These are phyloP conservation scores for Papiliotrema flavescens DNA, from an alignment of 1,284 basidiomycete genomes.

Conservation along the genomic window DNA sequence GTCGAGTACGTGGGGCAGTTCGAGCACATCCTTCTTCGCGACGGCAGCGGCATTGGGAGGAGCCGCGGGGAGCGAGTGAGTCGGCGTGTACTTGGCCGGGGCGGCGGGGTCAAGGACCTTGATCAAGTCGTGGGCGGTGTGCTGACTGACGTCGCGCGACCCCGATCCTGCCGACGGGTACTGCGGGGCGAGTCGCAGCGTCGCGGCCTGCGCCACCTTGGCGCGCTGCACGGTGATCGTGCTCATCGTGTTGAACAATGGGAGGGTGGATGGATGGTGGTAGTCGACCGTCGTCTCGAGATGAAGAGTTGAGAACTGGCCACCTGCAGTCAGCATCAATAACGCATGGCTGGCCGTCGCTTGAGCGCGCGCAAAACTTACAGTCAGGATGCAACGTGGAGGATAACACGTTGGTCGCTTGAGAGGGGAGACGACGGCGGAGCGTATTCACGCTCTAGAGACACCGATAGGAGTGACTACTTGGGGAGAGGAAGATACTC, in stretches of 20 bases:
- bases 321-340: slow-evolving; percentile 16
- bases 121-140: slow-evolving; percentile 27
- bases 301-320: slow-evolving; percentile 13
- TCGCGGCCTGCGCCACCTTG: slow-evolving; percentile 3
- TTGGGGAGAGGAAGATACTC: too few relatives aligned
- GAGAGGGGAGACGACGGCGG: slow-evolving; percentile 28
- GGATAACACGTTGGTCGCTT: slow-evolving; percentile 30
- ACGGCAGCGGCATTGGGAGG: slow-evolving; percentile 11
- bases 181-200: neutral
- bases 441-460: slow-evolving; percentile 8
- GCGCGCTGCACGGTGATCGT: neutral
- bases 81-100: slow-evolving; percentile 26
- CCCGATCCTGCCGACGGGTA: too few relatives aligned
- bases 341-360: neutral
- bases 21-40: slow-evolving; percentile 9
- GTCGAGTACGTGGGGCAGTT: slow-evolving; percentile 23
- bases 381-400: slow-evolving; percentile 36
- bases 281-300: slow-evolving; percentile 30
- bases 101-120: slow-evolving; percentile 34
- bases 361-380: slow-evolving; percentile 11
- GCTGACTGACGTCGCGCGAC: slow-evolving; percentile 3
- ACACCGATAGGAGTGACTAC: too few relatives aligned
- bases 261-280: neutral
- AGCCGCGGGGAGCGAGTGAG: slow-evolving; percentile 21
- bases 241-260: slow-evolving; percentile 1